Conservation (phyloP, 176 grass and related monocot genomes). For the Chrysopogon serrulatus region DNA sequence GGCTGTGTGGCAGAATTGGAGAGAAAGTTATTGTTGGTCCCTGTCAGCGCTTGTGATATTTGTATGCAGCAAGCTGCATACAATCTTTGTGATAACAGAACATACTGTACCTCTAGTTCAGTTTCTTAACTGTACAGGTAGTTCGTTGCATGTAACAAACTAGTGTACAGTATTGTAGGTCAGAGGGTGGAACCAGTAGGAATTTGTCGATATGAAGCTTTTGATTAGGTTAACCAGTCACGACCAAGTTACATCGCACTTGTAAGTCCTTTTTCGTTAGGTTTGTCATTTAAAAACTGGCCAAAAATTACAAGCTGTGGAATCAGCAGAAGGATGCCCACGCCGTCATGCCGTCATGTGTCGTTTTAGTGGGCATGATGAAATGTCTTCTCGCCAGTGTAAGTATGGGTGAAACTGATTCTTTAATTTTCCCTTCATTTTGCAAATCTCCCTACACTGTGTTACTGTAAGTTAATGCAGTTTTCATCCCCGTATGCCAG, state of each 20-base stretch:
- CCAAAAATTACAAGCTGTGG: not conserved
- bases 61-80: not conserved
- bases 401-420: conserved; percentile 9
- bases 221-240: conserved; percentile 27
- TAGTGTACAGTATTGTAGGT: conserved; percentile 34
- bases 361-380: not conserved
- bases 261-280: not conserved
- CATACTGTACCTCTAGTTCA: conserved; percentile 5
- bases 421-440: not conserved
- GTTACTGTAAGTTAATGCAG: not conserved
- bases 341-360: not conserved
- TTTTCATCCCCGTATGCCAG: conserved; percentile 11
- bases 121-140: conserved; percentile 13
- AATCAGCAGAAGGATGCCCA: not conserved
- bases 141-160: conserved; percentile 4
- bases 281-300: not conserved
- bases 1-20: not conserved
- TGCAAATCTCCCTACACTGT: not conserved
- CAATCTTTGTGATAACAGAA: not conserved
- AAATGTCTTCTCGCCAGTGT: not conserved
- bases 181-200: not conserved
- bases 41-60: not conserved
- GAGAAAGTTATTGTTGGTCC: not conserved
- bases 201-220: conserved; percentile 44
- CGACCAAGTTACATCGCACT: not conserved